Percentiles rank a stretch among this genome's conserved stretches.
phyloP scores from a whole-genome alignment of 164 flowering plant genomes.

The Tetracentron sinense region DNA sequence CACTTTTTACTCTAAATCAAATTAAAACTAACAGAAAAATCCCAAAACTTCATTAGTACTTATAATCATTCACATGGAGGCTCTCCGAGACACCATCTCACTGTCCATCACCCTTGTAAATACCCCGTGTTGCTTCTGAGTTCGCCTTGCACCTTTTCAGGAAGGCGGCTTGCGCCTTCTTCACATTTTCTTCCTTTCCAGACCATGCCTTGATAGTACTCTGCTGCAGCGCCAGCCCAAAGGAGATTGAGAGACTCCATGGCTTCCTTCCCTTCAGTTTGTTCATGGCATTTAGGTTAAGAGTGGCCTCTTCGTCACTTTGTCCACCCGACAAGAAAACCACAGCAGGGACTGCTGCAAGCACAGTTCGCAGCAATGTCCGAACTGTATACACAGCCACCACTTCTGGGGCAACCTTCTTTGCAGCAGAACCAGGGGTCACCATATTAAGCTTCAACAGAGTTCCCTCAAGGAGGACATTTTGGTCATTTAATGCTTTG shows the following conservation, averaged over 20 bases:
- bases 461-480: conserved; percentile 48
- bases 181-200: conserved; percentile 43
- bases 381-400: conserved; percentile 46
- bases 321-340: conserved; percentile 52
- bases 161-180: conserved; percentile 41
- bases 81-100: conserved; percentile 47
- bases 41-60: conserved; percentile 22
- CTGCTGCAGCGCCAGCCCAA: conserved; percentile 48
- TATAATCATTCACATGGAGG: conserved; percentile 54
- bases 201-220: conserved; percentile 53
- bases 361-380: conserved; percentile 41
- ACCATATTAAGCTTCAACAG: conserved; percentile 55
- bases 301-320: conserved; percentile 51
- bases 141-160: conserved; percentile 47
- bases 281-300: conserved; percentile 52
- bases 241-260: conserved; percentile 42
- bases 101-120: conserved; percentile 34
- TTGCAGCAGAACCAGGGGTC: conserved; percentile 45
- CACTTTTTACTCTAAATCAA: too few species aligned
- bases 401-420: conserved; percentile 44
- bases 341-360: conserved; percentile 44
- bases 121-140: conserved; percentile 51
- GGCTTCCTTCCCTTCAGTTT: conserved; percentile 47
- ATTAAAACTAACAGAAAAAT: too few species aligned
- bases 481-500: conserved; percentile 52